These are phyloP conservation scores for Coemansia sp. DNA, from an alignment of 192 early-diverging fungal genomes.

Conservation along the genomic window DNA sequence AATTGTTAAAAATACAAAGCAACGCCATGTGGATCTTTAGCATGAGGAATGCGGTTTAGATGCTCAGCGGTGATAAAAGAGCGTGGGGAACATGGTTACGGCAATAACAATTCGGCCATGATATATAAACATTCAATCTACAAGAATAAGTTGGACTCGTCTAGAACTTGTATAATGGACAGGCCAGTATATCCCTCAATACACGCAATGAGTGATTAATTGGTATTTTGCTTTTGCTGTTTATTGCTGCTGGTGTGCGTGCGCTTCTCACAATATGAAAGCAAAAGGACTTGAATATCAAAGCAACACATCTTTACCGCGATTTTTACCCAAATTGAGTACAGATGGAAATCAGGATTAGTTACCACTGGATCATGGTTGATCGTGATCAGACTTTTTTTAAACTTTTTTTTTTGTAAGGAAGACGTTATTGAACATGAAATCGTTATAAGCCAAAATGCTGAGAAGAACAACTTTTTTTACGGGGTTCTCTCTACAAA, in stretches of 20 bases:
- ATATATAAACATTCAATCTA: background rate
- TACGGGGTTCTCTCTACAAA: background rate
- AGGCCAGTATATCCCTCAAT: background rate
- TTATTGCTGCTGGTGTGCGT: no score
- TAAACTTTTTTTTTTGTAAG: background rate
- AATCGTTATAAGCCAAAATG: no score
- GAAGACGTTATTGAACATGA: no score
- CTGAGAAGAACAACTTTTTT: background rate
- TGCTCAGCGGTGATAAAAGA: no score
- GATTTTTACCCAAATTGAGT: background rate
- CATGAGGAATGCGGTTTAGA: no score
- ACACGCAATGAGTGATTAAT: background rate
- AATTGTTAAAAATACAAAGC: no score
- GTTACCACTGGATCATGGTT: background rate
- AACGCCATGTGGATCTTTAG: no score
- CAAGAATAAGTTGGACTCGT: background rate
- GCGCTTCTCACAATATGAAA: no score
- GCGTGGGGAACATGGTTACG: background rate
- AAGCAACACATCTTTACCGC: no score
- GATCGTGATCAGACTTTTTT: background rate
- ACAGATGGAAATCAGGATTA: background rate
- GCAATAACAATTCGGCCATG: background rate
- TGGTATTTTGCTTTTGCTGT: background rate
- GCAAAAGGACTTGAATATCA: no score
- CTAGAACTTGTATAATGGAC: background rate